These are phyloP conservation scores for Candida rishiriensis DNA, from an alignment of 805 yeast genomes.

Conservation along the genomic window DNA sequence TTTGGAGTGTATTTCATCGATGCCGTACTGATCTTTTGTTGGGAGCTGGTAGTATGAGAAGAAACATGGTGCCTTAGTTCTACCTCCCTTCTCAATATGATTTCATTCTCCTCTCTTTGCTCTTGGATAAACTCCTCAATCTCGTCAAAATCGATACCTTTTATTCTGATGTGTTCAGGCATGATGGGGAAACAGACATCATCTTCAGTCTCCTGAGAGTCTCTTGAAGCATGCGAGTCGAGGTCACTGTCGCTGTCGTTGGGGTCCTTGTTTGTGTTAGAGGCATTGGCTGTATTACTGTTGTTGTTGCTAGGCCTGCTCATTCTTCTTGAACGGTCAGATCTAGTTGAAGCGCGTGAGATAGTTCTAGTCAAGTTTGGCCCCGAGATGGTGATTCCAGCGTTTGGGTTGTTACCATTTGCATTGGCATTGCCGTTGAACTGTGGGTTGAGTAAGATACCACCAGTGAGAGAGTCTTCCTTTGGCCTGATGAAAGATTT, in stretches of 20 bases:
- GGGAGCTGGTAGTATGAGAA: conserved; percentile 31
- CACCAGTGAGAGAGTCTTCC: conserved; percentile 27
- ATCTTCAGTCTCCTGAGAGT: conserved; percentile 89
- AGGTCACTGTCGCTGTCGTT: conserved; percentile 53
- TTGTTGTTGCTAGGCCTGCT: conserved; percentile 9
- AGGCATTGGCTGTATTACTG: neutral
- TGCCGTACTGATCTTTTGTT: conserved; percentile 40
- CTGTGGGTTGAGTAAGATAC: conserved; percentile 25
- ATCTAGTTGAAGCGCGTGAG: conserved; percentile 30
- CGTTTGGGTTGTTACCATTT: conserved; percentile 4
- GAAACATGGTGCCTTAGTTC: conserved; percentile 20
- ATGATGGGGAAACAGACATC: conserved; percentile 96
- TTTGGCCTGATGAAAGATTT: conserved; percentile 32
- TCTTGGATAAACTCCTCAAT: conserved; percentile 75
- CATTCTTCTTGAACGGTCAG: conserved; percentile 21
- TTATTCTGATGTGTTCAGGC: conserved; percentile 52
- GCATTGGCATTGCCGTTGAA: conserved; percentile 1
- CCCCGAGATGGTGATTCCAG: conserved; percentile 15
- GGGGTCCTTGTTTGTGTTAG: conserved; percentile 7
- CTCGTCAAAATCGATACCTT: conserved; percentile 89
- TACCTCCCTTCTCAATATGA: conserved; percentile 31
- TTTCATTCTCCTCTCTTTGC: conserved; percentile 46
- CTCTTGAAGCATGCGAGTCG: conserved; percentile 69
- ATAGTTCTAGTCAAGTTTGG: conserved; percentile 21
- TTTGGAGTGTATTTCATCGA: conserved; percentile 62